phyloP scores from a whole-genome alignment of 352 stramenopile species.

The Pythium rhizo-oryzae region DNA sequence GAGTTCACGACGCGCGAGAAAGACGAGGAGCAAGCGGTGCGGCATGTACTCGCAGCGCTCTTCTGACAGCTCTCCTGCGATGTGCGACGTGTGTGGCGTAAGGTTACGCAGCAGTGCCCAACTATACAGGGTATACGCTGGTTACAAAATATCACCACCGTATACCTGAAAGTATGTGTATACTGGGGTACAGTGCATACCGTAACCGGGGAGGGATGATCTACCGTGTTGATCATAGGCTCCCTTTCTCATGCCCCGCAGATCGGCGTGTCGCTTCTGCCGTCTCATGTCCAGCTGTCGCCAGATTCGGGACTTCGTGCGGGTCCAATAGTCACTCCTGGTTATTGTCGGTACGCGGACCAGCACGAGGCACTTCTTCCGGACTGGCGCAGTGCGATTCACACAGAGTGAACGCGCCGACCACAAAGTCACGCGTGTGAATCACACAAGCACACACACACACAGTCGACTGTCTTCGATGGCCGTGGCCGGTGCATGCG shows the following conservation, averaged over 20 bases:
- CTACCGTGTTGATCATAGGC: not conserved
- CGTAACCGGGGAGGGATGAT: slow-evolving; percentile 14
- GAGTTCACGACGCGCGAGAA: slow-evolving; percentile 25
- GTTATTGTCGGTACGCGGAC: not conserved
- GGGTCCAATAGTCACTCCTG: slow-evolving; percentile 3
- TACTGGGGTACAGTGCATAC: not conserved
- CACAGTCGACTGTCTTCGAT: no score
- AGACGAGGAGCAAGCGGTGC: slow-evolving; percentile 22
- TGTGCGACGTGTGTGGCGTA: no score
- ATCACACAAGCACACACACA: no score
- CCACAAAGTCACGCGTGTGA: no score
- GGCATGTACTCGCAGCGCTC: slow-evolving; percentile 25
- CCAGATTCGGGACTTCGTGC: slow-evolving; percentile 10
- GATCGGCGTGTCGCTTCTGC: slow-evolving; percentile 8
- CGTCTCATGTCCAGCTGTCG: slow-evolving; percentile 1
- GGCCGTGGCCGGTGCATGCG: no score
- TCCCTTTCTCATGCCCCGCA: slow-evolving; percentile 9
- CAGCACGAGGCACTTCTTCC: slow-evolving; percentile 16
- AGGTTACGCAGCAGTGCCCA: not conserved
- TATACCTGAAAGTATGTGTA: no score
- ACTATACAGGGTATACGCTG: not conserved
- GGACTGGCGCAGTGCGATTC: no score
- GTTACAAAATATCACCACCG: not conserved
- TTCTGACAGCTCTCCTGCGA: slow-evolving; percentile 10
- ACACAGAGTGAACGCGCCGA: no score